phyloP scores from a whole-genome alignment of 768 basidiomycete species.

The Psilocybe tampanensis region DNA sequence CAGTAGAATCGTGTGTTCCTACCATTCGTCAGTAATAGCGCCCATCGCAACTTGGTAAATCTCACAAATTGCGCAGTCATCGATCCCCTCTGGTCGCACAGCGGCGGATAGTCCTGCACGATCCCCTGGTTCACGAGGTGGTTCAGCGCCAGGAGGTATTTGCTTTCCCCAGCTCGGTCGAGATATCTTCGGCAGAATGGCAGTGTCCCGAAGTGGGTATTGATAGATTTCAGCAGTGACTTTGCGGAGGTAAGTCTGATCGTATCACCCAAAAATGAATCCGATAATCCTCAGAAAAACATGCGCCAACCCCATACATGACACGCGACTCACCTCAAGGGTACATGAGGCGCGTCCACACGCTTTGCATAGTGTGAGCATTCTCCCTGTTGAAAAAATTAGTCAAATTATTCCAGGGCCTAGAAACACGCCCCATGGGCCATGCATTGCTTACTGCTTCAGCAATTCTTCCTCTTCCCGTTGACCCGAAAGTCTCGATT shows the following conservation, averaged over 20 bases:
- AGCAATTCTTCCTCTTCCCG: constrained; percentile 85
- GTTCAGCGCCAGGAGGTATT: constrained; percentile 91
- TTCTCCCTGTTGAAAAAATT: constrained; percentile 63
- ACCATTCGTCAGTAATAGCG: constrained; percentile 5
- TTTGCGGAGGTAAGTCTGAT: constrained; percentile 81
- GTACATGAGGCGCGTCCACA: constrained; percentile 68
- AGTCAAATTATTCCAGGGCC: neutral
- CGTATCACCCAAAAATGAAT: neutral
- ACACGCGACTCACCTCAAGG: constrained; percentile 60
- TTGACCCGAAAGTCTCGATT: constrained; percentile 99
- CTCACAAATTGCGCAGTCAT: constrained; percentile 95
- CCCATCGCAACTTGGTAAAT: constrained; percentile 9
- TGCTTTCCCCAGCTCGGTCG: constrained; percentile 89
- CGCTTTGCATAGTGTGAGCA: constrained; percentile 91
- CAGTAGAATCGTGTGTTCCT: constrained; percentile 87
- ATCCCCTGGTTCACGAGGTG: constrained; percentile 87
- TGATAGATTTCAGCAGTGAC: constrained; percentile 83
- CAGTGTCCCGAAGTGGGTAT: constrained; percentile 91
- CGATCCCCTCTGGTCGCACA: constrained; percentile 79
- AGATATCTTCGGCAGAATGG: constrained; percentile 96
- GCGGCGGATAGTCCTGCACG: constrained; percentile 90
- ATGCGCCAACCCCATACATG: neutral
- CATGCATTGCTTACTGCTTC: constrained; percentile 75
- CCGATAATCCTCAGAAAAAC: constrained; percentile 4
- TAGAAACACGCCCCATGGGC: neutral